Base-by-base conservation (phyloP, 257 asterid species). In the Scutellaria galericulata region DNA sequence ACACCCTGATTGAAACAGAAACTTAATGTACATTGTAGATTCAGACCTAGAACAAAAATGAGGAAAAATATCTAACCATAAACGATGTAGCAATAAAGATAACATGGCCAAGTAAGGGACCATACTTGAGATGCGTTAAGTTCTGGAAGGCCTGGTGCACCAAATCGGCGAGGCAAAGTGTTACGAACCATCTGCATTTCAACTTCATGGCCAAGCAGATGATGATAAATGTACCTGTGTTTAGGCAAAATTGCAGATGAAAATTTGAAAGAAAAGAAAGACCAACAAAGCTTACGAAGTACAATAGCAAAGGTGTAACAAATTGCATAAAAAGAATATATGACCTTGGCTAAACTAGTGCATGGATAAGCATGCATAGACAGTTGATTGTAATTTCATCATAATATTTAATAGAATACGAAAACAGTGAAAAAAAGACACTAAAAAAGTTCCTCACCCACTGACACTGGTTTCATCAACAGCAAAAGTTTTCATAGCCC, bases 391-490 rank as follows among this genome's bases (percentile, higher is more conserved):
- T 65, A 47, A 6, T 55, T 27, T 46, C 60, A 45, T 56, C 31
- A 22, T n/a, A 42, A 9, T n/a, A 54, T 42, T 40, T 63, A 31
- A 15, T 14, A 2, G 41, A 62, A 45, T 54, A 48, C 47, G 48
- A 4, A 31, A 10, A 54, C 44, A 7, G 24, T 58, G 68, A 68
- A 51, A 50, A 14, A 47, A 27, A 27, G 31, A 8, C 70, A 66
- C 9, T 15, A 70, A 55, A 40, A 57, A n/a, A 51, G 14, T 65
- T 37, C 39, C 98, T 74, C 63, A 92, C 99, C 99, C 99, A 79
- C 99, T 95, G 76, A 92, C 98, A 85, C 98, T 95, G 51, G 99
- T 95, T 74, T 95, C 99, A 80, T 95, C 99, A 57, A 95, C 97
- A 5, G 93, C 98, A 92, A 95, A 95, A n/a, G 91, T 90, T 85